Percentiles rank a stretch among this genome's conserved stretches.
Evolutionary conservation across 768 basidiomycete species (phyloP).

Genomic region (Leccinellum rugosiceps): DNA sequence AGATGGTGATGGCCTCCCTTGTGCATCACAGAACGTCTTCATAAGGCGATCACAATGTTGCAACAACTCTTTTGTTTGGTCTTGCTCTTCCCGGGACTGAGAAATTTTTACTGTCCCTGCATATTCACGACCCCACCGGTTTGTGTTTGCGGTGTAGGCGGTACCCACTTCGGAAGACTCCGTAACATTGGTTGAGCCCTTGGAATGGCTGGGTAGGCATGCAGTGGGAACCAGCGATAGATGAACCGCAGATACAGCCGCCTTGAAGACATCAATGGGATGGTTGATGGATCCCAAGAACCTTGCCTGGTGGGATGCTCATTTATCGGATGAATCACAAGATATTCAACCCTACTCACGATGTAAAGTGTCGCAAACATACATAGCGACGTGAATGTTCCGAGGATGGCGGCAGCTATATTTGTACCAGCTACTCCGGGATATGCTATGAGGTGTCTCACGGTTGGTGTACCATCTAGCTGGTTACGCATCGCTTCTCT

Average conservation of each 20-base stretch:
- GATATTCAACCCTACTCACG: conserved; percentile 39
- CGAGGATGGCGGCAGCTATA: conserved; percentile 48
- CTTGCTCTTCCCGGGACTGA: conserved; percentile 49
- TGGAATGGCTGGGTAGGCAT: conserved; percentile 39
- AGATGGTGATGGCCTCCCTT: conserved; percentile 26
- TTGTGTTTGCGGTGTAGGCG: conserved; percentile 54
- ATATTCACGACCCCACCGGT: conserved; percentile 51
- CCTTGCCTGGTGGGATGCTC: conserved; percentile 50
- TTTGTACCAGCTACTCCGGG: conserved; percentile 71
- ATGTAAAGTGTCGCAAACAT: conserved; percentile 62
- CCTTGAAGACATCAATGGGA: conserved; percentile 57
- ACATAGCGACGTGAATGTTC: conserved; percentile 41
- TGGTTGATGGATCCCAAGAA: conserved; percentile 65
- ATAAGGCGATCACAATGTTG: conserved; percentile 57
- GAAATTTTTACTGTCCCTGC: conserved; percentile 49
- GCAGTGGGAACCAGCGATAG: conserved; percentile 57
- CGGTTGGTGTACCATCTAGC: conserved; percentile 8
- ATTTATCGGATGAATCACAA: conserved; percentile 1
- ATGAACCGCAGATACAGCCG: conserved; percentile 65
- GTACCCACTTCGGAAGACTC: conserved; percentile 24
- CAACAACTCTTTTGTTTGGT: conserved; percentile 46
- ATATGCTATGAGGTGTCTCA: conserved; percentile 58
- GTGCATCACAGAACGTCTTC: conserved; percentile 31
- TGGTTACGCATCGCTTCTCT: conserved; percentile 34
- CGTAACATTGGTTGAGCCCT: conserved; percentile 6